phyloP scores from a whole-genome alignment of 78 protist species.

The Carpediemonas membranifera region DNA sequence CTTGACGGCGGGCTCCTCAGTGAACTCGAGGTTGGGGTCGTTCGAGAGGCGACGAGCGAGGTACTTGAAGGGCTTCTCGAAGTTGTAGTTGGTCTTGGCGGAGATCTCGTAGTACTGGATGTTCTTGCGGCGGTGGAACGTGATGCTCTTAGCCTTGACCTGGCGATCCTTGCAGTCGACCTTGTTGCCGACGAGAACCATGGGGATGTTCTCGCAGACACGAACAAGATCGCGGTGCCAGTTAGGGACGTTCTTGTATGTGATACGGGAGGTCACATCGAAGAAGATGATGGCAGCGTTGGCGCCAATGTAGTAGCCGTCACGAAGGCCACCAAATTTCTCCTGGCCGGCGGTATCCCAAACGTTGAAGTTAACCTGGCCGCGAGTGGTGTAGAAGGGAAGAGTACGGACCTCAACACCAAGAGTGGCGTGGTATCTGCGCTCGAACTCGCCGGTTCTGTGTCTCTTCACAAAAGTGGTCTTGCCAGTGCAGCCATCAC shows the following conservation, averaged over 20 bases:
- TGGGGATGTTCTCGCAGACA: conserved; percentile 92
- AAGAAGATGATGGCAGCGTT: conserved; percentile 96
- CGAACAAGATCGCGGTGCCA: conserved; percentile 89
- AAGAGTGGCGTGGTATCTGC: conserved; percentile 59
- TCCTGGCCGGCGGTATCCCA: conserved; percentile 99
- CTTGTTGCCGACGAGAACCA: conserved; percentile 97
- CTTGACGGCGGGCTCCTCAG: conserved; percentile 21
- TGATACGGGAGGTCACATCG: conserved; percentile 90
- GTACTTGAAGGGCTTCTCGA: conserved; percentile 97
- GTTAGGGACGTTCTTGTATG: conserved; percentile 91
- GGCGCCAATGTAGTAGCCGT: conserved; percentile 82
- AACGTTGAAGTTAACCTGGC: conserved; percentile 78
- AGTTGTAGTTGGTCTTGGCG: conserved; percentile 95
- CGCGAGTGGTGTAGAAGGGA: conserved; percentile 82
- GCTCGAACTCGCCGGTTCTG: conserved; percentile 94
- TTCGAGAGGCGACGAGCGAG: conserved; percentile 80
- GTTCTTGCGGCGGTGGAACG: conserved; percentile 93
- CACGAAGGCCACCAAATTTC: conserved; percentile 95
- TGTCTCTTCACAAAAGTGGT: conserved; percentile 99
- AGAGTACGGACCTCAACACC: conserved; percentile 81
- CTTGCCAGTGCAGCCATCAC: conserved; percentile 93
- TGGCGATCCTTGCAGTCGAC: conserved; percentile 88
- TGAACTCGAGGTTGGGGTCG: neutral
- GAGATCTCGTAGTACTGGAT: conserved; percentile 92
- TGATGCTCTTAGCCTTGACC: conserved; percentile 58